Percentiles rank a stretch among this genome's conserved stretches.
These are phyloP conservation scores for Trichoderma asperelloides DNA, from an alignment of 495 filamentous ascomycete genomes.

Conservation along the genomic window DNA sequence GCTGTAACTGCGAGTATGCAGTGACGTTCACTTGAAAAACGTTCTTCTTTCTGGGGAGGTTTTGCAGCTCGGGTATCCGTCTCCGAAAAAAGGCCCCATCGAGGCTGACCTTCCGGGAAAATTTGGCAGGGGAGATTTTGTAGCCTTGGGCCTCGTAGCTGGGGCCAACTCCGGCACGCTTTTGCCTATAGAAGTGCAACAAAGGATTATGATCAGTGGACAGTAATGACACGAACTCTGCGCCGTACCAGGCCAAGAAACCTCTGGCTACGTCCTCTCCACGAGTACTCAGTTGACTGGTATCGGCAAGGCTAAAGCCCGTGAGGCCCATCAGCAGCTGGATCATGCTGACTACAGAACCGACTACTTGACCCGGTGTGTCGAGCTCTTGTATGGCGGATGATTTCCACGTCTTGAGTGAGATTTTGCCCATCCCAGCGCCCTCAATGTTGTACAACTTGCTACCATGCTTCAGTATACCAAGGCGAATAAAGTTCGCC, in stretches of 20 bases:
- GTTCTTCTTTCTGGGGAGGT: slow-evolving; percentile 41
- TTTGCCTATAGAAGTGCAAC: slow-evolving; percentile 73
- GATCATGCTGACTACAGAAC: slow-evolving; percentile 28
- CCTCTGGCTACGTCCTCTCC: slow-evolving; percentile 62
- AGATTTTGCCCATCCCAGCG: slow-evolving; percentile 37
- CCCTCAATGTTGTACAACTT: slow-evolving; percentile 53
- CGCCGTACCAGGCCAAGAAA: slow-evolving; percentile 64
- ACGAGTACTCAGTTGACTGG: slow-evolving; percentile 63
- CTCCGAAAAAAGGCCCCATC: slow-evolving; percentile 54
- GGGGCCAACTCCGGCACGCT: slow-evolving; percentile 64
- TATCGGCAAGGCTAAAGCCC: slow-evolving; percentile 63
- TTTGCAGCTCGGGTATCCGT: slow-evolving; percentile 56
- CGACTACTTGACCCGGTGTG: slow-evolving; percentile 23
- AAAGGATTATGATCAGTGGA: slow-evolving; percentile 63
- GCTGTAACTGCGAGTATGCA: slow-evolving; percentile 36
- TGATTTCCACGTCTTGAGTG: slow-evolving; percentile 23
- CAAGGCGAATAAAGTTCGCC: slow-evolving; percentile 69
- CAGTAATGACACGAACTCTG: slow-evolving; percentile 67
- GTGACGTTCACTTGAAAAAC: slow-evolving; percentile 59
- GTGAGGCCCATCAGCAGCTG: slow-evolving; percentile 55
- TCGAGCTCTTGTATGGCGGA: slow-evolving; percentile 16
- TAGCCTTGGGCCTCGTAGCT: slow-evolving; percentile 55
- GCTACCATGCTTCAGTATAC: slow-evolving; percentile 52
- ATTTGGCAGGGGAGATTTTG: slow-evolving; percentile 67
- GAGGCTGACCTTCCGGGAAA: slow-evolving; percentile 60